A percentile compares a stretch with the other conserved stretches of the same genome.
Evolutionary conservation across 345 rosid species (phyloP).

Genomic region (Triadica sebifera): DNA sequence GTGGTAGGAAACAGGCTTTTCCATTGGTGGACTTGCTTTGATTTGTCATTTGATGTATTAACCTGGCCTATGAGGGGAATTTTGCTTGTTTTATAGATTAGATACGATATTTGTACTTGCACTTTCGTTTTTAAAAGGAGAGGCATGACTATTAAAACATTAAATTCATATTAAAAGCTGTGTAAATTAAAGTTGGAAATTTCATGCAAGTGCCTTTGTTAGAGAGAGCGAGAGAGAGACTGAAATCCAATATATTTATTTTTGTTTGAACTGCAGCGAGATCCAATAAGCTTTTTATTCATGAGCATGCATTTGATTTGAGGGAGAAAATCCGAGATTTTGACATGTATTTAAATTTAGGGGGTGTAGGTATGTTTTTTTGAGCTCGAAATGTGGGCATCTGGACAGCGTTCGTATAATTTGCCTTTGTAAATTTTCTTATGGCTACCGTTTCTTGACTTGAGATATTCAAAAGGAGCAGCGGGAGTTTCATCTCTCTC

Average conservation of each 20-base stretch:
- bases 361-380: too few relatives aligned
- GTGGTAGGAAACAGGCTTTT: neutral
- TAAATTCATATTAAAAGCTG: neutral
- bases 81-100: neutral
- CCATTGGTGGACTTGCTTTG: neutral
- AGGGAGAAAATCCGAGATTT: too few relatives aligned
- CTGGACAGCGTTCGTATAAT: too few relatives aligned
- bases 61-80: neutral
- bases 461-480: slow-evolving; percentile 23
- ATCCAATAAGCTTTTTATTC: neutral
- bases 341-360: too few relatives aligned
- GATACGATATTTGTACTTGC: neutral
- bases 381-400: too few relatives aligned
- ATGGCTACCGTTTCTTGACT: slow-evolving; percentile 26
- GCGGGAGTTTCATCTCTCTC: slow-evolving; percentile 12
- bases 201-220: too few relatives aligned
- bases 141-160: too few relatives aligned
- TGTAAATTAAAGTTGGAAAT: neutral
- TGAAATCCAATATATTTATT: too few relatives aligned
- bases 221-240: too few relatives aligned
- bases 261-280: neutral
- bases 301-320: too few relatives aligned
- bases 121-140: too few relatives aligned
- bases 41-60: too few relatives aligned
- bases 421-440: neutral